Conservation (phyloP, 2,329 filamentous ascomycete genomes). For the Drechslera avenae region DNA sequence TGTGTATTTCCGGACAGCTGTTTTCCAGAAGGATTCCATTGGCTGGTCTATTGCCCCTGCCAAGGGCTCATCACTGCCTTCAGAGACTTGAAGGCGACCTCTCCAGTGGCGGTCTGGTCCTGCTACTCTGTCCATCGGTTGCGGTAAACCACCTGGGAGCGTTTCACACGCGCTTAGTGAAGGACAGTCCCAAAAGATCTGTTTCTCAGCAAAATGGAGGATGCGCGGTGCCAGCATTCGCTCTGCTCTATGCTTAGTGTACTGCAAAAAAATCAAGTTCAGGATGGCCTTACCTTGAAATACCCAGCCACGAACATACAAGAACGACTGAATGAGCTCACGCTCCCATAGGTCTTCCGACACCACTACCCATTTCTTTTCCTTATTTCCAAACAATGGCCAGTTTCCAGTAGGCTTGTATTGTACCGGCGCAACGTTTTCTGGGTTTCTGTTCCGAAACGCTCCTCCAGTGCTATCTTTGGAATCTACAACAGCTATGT, state of each 20-base stretch:
- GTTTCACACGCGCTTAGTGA: slow-evolving; percentile 31
- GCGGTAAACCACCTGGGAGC: slow-evolving; percentile 28
- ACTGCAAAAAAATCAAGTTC: not conserved
- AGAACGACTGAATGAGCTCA: slow-evolving; percentile 19
- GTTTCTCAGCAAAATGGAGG: slow-evolving; percentile 29
- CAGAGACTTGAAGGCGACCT: slow-evolving; percentile 25
- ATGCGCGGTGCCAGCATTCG: slow-evolving; percentile 36
- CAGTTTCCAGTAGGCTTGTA: slow-evolving; percentile 13
- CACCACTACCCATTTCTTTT: slow-evolving; percentile 24
- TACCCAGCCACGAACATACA: slow-evolving; percentile 37
- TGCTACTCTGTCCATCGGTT: slow-evolving; percentile 21
- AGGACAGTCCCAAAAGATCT: slow-evolving; percentile 39
- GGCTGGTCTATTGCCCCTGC: slow-evolving; percentile 28
- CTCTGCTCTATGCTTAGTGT: slow-evolving; percentile 18
- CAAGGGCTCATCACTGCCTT: slow-evolving; percentile 7
- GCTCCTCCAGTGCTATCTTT: slow-evolving; percentile 22
- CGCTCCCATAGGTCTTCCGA: slow-evolving; percentile 26
- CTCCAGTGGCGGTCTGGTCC: slow-evolving; percentile 34
- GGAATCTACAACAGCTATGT: slow-evolving; percentile 35
- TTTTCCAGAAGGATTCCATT: slow-evolving; percentile 29
- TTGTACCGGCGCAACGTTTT: slow-evolving; percentile 18
- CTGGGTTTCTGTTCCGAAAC: slow-evolving; percentile 25
- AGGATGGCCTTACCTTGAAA: slow-evolving; percentile 30
- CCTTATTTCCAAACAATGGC: slow-evolving; percentile 14
- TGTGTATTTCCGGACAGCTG: slow-evolving; percentile 31